Conservation (phyloP, 495 filamentous ascomycete genomes). For the Xylaria venustula region DNA sequence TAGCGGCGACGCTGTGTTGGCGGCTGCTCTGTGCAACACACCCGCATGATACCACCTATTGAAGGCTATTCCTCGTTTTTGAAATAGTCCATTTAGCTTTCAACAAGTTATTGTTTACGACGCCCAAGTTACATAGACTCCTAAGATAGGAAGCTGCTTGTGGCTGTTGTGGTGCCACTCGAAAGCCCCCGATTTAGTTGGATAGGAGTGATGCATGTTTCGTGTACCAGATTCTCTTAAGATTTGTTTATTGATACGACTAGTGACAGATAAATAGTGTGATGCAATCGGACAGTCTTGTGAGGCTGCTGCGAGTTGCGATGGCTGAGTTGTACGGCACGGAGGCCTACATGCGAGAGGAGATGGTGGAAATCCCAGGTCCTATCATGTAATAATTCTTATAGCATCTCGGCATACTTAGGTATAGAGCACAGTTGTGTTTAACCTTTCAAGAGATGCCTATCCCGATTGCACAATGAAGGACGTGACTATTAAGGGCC, state of each 20-base stretch:
- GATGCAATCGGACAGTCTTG: not conserved
- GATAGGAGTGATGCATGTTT: not conserved
- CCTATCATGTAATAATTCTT: not conserved
- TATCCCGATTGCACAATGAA: too few relatives aligned
- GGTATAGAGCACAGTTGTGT: too few relatives aligned
- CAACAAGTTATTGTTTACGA: not conserved
- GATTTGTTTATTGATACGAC: not conserved
- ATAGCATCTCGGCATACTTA: too few relatives aligned
- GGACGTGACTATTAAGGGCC: too few relatives aligned
- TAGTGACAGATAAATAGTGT: not conserved
- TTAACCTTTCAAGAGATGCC: too few relatives aligned
- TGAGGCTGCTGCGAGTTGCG: not conserved
- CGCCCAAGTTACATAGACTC: not conserved
- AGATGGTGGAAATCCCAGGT: not conserved
- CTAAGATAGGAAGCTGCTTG: not conserved
- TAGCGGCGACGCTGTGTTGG: not conserved
- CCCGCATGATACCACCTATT: not conserved
- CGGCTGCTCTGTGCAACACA: not conserved
- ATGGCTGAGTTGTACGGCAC: too few relatives aligned
- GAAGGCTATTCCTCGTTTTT: not conserved
- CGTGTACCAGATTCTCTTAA: not conserved
- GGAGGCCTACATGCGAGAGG: not conserved
- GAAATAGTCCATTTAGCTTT: not conserved
- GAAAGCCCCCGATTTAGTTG: not conserved
- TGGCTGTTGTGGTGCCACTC: not conserved